Conservation (phyloP, 176 grass and related monocot genomes). For the Oryza nivara region DNA sequence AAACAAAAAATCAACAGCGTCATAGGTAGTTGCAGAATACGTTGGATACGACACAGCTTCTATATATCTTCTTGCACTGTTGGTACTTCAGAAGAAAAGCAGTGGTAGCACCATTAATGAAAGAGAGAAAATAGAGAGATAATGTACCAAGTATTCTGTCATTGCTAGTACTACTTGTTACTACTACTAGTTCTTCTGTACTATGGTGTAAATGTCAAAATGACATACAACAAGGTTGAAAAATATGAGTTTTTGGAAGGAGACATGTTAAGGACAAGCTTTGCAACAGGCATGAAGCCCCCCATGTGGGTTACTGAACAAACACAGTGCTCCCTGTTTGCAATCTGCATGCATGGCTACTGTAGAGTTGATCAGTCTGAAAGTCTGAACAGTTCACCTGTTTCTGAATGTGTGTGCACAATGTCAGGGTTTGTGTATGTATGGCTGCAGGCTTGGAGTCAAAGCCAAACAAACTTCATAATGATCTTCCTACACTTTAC, state of each 20-base stretch:
- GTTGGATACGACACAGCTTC: background rate
- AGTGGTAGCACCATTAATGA: background rate
- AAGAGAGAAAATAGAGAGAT: background rate
- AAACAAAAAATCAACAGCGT: no score
- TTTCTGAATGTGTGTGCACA: background rate
- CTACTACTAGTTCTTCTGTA: background rate
- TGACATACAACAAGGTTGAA: background rate
- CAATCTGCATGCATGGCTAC: background rate
- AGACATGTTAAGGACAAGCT: conserved; percentile 21
- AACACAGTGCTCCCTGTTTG: background rate
- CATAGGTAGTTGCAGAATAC: background rate
- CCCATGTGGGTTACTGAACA: conserved; percentile 37
- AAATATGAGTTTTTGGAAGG: background rate
- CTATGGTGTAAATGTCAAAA: background rate
- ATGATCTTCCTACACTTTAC: background rate
- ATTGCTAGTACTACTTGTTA: background rate
- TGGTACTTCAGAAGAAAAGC: conserved; percentile 39
- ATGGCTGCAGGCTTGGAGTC: conserved; percentile 24
- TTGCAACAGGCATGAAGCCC: background rate
- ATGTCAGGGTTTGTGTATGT: background rate
- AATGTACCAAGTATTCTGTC: background rate
- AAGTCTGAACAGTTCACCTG: conserved; percentile 21
- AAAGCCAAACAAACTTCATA: conserved; percentile 32
- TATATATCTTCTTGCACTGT: conserved; percentile 25
- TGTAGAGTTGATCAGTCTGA: conserved; percentile 17